Evolutionary conservation across 306 rosid species (phyloP).

Genomic region (Prunus dulcis): DNA sequence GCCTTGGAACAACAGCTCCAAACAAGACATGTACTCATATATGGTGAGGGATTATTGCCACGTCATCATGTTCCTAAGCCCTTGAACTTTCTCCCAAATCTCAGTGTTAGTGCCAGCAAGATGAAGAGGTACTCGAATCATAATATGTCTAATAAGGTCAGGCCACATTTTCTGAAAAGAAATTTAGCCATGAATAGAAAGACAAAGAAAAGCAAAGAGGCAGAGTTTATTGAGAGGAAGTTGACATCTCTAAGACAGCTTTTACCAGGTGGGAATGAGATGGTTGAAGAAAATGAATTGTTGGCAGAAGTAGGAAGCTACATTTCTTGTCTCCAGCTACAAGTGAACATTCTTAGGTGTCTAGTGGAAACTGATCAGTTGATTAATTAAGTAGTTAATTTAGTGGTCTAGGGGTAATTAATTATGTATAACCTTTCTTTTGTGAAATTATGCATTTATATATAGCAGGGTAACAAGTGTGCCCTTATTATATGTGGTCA

Average conservation of each 20-base stretch:
- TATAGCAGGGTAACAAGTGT: no score
- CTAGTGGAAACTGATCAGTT: conserved; percentile 26
- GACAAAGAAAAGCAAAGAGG: conserved; percentile 19
- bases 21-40: not conserved
- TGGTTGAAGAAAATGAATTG: conserved; percentile 42
- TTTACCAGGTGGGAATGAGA: conserved; percentile 61
- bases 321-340: conserved; percentile 58
- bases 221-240: conserved; percentile 19
- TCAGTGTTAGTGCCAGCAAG: not conserved
- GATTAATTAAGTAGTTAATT: not conserved
- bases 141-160: not conserved
- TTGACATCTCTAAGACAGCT: conserved; percentile 34
- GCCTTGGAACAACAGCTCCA: conserved; percentile 52
- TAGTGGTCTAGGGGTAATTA: not conserved
- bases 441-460: no score
- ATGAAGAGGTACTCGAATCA: not conserved
- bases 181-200: not conserved
- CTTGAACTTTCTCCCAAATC: not conserved
- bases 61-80: not conserved
- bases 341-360: conserved; percentile 61
- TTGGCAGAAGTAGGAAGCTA: conserved; percentile 50
- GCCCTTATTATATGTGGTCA: no score
- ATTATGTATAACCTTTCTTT: no score
- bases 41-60: not conserved
- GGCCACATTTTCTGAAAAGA: not conserved